A percentile compares a stretch with the other conserved stretches of the same genome.
Evolutionary conservation across 495 filamentous ascomycete species (phyloP).

Genomic region (Penicillium ochrochloron): DNA sequence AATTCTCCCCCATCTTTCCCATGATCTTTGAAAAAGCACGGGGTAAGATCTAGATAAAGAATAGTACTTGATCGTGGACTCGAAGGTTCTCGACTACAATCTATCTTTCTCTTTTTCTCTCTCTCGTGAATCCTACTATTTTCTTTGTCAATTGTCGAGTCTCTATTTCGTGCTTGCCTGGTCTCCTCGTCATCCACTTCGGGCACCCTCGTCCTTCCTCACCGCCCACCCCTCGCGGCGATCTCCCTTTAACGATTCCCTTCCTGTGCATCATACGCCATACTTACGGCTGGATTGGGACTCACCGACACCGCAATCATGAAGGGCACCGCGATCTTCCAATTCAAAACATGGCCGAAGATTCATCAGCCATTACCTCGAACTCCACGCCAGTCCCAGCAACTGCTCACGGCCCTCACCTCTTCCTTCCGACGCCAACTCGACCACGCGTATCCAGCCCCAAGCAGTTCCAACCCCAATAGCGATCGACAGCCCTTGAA

Average conservation of each 20-base stretch:
- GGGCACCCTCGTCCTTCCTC: slow-evolving; percentile 19
- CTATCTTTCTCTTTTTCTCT: not conserved
- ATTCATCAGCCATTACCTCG: slow-evolving; percentile 75
- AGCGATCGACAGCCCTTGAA: slow-evolving; percentile 29
- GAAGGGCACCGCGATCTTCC: slow-evolving; percentile 45
- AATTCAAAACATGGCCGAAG: slow-evolving; percentile 58
- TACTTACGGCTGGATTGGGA: not conserved
- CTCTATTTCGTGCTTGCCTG: slow-evolving; percentile 3
- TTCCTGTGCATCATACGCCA: not conserved
- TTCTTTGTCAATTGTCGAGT: not conserved
- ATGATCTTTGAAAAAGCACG: not conserved
- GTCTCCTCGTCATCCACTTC: slow-evolving; percentile 33
- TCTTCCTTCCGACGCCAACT: slow-evolving; percentile 77
- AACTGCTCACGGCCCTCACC: slow-evolving; percentile 71
- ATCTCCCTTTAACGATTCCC: slow-evolving; percentile 19
- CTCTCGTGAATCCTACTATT: not conserved
- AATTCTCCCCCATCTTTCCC: not conserved
- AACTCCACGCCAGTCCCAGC: slow-evolving; percentile 64
- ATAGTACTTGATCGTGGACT: not conserved
- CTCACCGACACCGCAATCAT: slow-evolving; percentile 40
- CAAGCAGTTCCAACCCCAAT: slow-evolving; percentile 25
- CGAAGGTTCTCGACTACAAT: not conserved
- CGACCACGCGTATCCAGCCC: slow-evolving; percentile 64
- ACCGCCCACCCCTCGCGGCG: slow-evolving; percentile 32
- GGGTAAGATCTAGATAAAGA: not conserved